Conservation (phyloP, 2,329 filamentous ascomycete species). For the Fusarium dimerum region DNA sequence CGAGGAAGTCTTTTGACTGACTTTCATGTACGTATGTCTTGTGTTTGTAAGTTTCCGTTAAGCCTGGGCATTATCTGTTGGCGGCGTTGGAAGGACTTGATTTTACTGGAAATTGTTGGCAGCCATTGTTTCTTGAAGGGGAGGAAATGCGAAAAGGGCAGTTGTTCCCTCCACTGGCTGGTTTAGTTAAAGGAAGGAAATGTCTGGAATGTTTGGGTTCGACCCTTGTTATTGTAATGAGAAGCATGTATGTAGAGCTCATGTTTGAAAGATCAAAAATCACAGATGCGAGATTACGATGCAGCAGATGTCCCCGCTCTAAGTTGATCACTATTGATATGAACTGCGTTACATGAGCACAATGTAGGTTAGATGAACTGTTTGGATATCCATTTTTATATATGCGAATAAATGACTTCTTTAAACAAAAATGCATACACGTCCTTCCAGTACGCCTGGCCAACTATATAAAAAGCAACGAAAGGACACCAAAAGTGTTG, state of each 20-base stretch:
- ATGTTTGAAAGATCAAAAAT: slow-evolving; percentile 4
- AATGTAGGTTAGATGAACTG: neutral
- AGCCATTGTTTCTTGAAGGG: neutral
- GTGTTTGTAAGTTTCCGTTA: slow-evolving; percentile 11
- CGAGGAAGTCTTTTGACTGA: neutral
- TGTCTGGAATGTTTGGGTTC: neutral
- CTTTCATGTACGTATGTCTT: neutral
- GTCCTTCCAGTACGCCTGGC: neutral
- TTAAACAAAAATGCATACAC: neutral
- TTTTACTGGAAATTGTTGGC: neutral
- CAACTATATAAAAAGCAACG: neutral
- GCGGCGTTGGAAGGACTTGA: neutral
- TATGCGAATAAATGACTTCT: slow-evolving; percentile 10
- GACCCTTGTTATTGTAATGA: neutral
- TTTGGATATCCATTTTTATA: slow-evolving; percentile 7
- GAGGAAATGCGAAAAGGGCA: neutral
- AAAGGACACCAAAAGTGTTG: neutral
- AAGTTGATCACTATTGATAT: no score
- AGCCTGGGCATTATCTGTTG: neutral
- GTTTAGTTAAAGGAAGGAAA: neutral
- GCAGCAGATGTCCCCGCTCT: neutral
- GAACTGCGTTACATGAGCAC: no score
- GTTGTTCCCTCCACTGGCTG: neutral
- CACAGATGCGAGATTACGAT: slow-evolving; percentile 20
- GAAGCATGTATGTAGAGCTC: neutral